Evolutionary conservation across 23 red algal genomes (phyloP), one percentile per base, ranked within the genome.

Genomic region (Gracilaria gracilis): DNA sequence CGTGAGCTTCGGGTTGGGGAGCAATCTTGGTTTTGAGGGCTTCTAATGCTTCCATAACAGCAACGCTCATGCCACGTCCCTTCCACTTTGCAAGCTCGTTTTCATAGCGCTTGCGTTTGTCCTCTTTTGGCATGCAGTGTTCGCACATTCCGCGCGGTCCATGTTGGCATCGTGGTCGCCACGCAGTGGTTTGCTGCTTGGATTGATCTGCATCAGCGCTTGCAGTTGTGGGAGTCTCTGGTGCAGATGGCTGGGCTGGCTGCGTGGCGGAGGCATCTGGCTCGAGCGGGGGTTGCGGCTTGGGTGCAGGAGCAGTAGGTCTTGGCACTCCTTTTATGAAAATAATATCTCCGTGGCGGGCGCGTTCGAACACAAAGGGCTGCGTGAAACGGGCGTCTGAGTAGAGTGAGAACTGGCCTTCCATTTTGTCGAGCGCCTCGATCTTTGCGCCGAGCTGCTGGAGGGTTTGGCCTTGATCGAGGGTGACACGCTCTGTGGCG

Each of bases 71-170:
- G 47, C 96, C 96, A 14, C 81, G 81, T 16, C 83, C 88, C 24
- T 79, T 53, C 83, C 87, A 91, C 49, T 93, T 90, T 32, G 69
- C 71, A 33, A 97, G 73, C 67, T 93, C 95, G 46, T 64, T 49
- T 59, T 88, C 37, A 38, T 90, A 93, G 23, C 95, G 79, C 61
- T 62, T 75, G 29, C 91, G 85, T 14, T 85, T 80, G 80, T 97
- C 95, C 88, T 97, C 95, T 40, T 86, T 88, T 35, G 95, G 95
- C 88, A 93, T 88, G 75, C 95, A 97, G 16, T 76, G 74, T 61
- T 97, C 89, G 83, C 95, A 97, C 95, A 97, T 97, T 51, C 89
- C 95, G 50, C 83, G 71, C 27, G 95, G 95, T 0, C 89, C 89
- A 58, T 97, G 95, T 31, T 50, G 88, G 49, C 95, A 97, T 46